phyloP scores from a whole-genome alignment of 306 rosid species.

The Pyrus pyrifolia region DNA sequence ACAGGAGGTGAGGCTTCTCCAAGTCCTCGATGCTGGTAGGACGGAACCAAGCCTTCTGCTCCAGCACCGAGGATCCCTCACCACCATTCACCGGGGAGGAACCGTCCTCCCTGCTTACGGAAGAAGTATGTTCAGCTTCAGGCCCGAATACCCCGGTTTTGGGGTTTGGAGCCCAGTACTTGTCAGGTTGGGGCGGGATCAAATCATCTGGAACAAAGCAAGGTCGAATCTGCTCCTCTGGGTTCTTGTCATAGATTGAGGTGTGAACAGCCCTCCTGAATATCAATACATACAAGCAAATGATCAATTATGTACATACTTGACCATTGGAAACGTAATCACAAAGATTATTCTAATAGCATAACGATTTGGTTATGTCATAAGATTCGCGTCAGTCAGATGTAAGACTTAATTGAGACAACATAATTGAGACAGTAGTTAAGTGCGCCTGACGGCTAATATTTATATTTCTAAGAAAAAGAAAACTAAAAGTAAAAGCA shows the following conservation, averaged over 20 bases:
- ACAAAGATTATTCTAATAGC: neutral
- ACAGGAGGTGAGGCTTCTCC: constrained; percentile 64
- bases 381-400: no score
- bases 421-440: neutral
- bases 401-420: no score
- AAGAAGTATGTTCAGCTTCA: constrained; percentile 4
- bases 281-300: neutral
- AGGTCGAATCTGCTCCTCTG: constrained; percentile 44
- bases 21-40: constrained; percentile 81
- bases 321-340: neutral
- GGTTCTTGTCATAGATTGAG: constrained; percentile 75
- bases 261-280: constrained; percentile 62
- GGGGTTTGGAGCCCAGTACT: constrained; percentile 93
- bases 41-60: constrained; percentile 94
- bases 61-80: constrained; percentile 35
- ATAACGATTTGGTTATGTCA: no score
- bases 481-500: neutral
- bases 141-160: constrained; percentile 94
- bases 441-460: neutral
- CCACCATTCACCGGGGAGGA: constrained; percentile 14
- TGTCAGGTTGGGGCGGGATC: constrained; percentile 41
- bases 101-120: constrained; percentile 6
- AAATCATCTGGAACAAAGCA: constrained; percentile 63
- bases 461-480: no score
- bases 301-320: neutral